phyloP scores from a whole-genome alignment of 139 green algal species.

The Penium margaritaceum region DNA sequence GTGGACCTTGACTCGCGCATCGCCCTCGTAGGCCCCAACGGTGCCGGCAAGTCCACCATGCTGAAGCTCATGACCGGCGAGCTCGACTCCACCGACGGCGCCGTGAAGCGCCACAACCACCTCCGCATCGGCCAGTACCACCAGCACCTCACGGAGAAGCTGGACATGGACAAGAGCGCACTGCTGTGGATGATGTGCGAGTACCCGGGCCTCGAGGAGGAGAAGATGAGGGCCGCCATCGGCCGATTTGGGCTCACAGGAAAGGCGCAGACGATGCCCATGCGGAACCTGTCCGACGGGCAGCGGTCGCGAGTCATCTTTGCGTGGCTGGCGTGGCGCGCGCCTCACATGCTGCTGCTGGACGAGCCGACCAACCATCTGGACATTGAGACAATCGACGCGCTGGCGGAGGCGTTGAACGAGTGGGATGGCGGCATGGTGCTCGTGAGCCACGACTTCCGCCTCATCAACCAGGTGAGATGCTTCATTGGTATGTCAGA shows the following conservation, averaged over 20 bases:
- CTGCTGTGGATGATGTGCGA: constrained; percentile 66
- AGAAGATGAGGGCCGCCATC: constrained; percentile 51
- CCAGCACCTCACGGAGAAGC: constrained; percentile 74
- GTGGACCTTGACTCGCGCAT: constrained; percentile 89
- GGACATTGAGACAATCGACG: constrained; percentile 87
- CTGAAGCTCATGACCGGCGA: constrained; percentile 94
- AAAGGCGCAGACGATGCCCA: constrained; percentile 61
- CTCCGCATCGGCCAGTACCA: constrained; percentile 83
- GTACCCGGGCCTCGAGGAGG: constrained; percentile 26
- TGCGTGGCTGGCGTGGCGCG: constrained; percentile 72
- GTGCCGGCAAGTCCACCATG: constrained; percentile 86
- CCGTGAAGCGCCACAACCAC: constrained; percentile 89
- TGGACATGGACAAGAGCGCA: constrained; percentile 63
- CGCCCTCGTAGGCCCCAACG: constrained; percentile 86
- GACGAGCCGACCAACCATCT: constrained; percentile 70
- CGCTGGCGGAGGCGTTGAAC: constrained; percentile 74
- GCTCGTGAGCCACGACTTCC: constrained; percentile 55
- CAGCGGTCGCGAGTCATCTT: constrained; percentile 85
- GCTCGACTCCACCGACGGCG: constrained; percentile 77
- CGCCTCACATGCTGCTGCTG: constrained; percentile 85
- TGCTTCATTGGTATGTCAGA: not conserved
- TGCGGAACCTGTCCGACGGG: constrained; percentile 79
- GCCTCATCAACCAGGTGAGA: constrained; percentile 48
- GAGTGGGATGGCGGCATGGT: constrained; percentile 72
- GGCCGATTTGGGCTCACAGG: constrained; percentile 67